Conservation (phyloP, 257 asterid genomes). For the Fraxinus excelsior region DNA sequence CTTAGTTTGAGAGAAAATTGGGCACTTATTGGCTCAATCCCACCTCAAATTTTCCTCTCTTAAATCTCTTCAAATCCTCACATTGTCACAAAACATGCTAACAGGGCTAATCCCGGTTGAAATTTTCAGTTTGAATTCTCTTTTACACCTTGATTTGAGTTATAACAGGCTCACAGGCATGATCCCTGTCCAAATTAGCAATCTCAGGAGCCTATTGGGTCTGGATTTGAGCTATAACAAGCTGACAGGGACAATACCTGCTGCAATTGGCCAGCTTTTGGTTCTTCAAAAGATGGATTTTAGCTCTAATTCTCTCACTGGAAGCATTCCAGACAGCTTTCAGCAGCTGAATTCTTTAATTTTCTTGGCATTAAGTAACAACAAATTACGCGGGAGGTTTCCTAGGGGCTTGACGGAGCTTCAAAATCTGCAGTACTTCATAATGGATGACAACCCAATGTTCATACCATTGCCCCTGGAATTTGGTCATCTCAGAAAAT, state of each 20-base stretch:
- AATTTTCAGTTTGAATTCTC: constrained; percentile 47
- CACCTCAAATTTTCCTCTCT: constrained; percentile 60
- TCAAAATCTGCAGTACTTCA: constrained; percentile 60
- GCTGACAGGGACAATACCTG: constrained; percentile 52
- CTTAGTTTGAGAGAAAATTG: constrained; percentile 70
- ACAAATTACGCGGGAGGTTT: constrained; percentile 48
- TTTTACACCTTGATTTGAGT: constrained; percentile 77
- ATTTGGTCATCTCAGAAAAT: constrained; percentile 51
- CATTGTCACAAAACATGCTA: constrained; percentile 73
- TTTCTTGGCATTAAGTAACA: constrained; percentile 76
- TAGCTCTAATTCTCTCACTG: constrained; percentile 66
- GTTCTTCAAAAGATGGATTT: constrained; percentile 76
- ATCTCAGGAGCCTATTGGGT: constrained; percentile 49
- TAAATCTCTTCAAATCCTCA: constrained; percentile 70
- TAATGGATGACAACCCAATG: constrained; percentile 87
- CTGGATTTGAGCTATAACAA: constrained; percentile 76
- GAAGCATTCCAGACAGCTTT: constrained; percentile 57
- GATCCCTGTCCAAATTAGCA: constrained; percentile 53
- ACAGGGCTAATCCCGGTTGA: constrained; percentile 53
- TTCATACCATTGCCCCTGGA: constrained; percentile 50
- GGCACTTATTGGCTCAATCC: constrained; percentile 65
- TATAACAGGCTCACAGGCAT: constrained; percentile 61
- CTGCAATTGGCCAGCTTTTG: constrained; percentile 45
- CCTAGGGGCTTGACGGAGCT: constrained; percentile 45
- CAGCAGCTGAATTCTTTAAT: constrained; percentile 44